Evolutionary conservation across 768 basidiomycete genomes (phyloP).

Genomic region (Daedalea quercina): DNA sequence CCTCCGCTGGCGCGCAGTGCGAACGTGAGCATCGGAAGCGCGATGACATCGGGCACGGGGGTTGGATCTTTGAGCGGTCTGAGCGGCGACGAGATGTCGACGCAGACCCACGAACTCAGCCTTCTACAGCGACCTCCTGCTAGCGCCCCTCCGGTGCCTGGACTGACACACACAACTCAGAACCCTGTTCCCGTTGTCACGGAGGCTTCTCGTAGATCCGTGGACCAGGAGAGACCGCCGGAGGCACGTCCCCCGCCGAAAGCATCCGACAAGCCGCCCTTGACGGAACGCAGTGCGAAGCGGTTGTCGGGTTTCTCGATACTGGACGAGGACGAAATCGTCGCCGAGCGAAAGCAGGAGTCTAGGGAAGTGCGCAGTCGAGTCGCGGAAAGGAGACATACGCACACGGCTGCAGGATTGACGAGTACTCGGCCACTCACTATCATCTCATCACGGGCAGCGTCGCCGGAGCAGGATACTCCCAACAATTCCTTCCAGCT

Average conservation of each 20-base stretch:
- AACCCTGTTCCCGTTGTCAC: neutral
- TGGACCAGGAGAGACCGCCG: neutral
- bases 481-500: neutral
- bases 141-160: neutral
- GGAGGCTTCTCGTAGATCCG: neutral
- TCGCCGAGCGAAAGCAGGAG: neutral
- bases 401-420: neutral
- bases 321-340: neutral
- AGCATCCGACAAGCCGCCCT: neutral
- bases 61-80: neutral
- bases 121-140: neutral
- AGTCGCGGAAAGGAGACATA: too few species aligned
- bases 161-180: neutral
- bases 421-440: slow-evolving; percentile 4
- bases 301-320: neutral
- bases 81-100: neutral
- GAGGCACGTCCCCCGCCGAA: neutral
- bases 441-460: neutral
- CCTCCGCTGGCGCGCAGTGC: slow-evolving; percentile 15
- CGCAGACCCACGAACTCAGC: neutral
- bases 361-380: neutral
- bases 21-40: slow-evolving; percentile 20
- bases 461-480: neutral
- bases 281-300: neutral
- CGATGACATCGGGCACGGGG: slow-evolving; percentile 2